phyloP scores from a whole-genome alignment of 1,284 basidiomycete genomes.

The Apiotrichum siamense region DNA sequence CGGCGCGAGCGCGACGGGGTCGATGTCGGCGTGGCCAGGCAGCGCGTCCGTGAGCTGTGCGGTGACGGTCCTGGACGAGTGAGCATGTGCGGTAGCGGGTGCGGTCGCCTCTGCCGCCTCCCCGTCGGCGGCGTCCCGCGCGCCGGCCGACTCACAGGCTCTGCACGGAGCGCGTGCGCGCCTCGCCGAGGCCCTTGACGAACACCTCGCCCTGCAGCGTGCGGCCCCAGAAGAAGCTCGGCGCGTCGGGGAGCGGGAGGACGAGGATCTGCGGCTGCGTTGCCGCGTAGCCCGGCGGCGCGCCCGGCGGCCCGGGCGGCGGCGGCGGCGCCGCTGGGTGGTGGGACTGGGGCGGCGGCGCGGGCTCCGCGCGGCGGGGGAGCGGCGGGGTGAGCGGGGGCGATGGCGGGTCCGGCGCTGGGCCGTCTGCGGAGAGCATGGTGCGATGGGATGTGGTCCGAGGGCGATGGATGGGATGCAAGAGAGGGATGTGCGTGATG shows the following conservation, averaged over 20 bases:
- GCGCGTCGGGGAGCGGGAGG: slow-evolving; percentile 37
- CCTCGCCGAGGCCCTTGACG: slow-evolving; percentile 41
- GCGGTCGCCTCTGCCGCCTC: too few relatives aligned
- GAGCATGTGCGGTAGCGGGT: neutral
- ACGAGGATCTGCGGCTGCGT: slow-evolving; percentile 43
- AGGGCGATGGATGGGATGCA: too few relatives aligned
- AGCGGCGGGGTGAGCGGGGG: too few relatives aligned
- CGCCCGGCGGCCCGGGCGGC: slow-evolving; percentile 3
- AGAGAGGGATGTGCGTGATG: too few relatives aligned
- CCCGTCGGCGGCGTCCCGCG: too few relatives aligned
- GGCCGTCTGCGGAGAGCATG: too few relatives aligned
- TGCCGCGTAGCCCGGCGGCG: slow-evolving; percentile 35
- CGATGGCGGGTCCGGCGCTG: neutral
- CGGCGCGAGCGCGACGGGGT: slow-evolving; percentile 22
- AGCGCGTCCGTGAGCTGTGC: slow-evolving; percentile 26
- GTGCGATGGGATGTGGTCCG: too few relatives aligned
- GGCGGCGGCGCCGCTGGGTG: neutral
- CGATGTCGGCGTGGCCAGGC: slow-evolving; percentile 22
- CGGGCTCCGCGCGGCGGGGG: too few relatives aligned
- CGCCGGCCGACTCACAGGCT: slow-evolving; percentile 38
- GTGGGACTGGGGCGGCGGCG: neutral
- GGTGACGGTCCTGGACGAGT: slow-evolving; percentile 22
- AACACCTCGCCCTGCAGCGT: slow-evolving; percentile 43
- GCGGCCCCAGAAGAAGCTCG: slow-evolving; percentile 41
- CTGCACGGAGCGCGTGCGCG: slow-evolving; percentile 23